Base-by-base conservation (phyloP, 208 protist genomes). In the Strigomonas culicis region DNA sequence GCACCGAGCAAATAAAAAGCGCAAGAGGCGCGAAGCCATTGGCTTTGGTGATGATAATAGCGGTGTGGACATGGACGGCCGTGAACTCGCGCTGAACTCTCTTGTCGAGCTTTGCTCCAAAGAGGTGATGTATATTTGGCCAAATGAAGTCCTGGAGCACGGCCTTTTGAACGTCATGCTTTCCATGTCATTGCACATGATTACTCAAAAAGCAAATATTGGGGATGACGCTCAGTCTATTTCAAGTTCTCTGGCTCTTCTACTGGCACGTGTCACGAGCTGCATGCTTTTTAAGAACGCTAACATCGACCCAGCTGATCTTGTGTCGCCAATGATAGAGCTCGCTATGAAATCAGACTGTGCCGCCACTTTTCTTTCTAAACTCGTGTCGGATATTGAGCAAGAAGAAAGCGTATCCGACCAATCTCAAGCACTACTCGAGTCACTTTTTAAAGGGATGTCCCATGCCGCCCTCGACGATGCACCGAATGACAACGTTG, bases 21-120 rank as follows among this genome's bases (percentile, higher is more conserved):
- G 81, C 36, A 82, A 75, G 44, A 68, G 69, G 11, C 66, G 82
- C 24, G 65, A 52, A 24, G 82, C 88, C 53, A 56, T 70, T n/a
- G 80, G 84, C 53, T 92, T 95, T 56, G 86, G 83, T 56, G 86
- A 92, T 52, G 90, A 95, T 68, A 75, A 59, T 21, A 95, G 86
- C 63, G 90, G 90, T n/a, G 90, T 95, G 1, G 86, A 93, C 63
- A 78, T 92, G 74, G 86, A 93, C 72, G 90, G 90, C n/a, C 79
- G 90, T 30, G 84, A 95, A 58, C 69, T 91, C 27, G 90, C 80
- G 21, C 66, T 95, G 60, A 89, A 82, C n/a, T 73, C 80, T 8
- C 68, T 95, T 22, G 77, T 93, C 13, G 89, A 95, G 43, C 39
- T 91, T 1, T 91, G 70, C 70, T 85, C 84, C 24, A 56, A 73